These are phyloP conservation scores for Periconia sp. DNA, from an alignment of 2,329 filamentous ascomycete genomes.

Conservation along the genomic window DNA sequence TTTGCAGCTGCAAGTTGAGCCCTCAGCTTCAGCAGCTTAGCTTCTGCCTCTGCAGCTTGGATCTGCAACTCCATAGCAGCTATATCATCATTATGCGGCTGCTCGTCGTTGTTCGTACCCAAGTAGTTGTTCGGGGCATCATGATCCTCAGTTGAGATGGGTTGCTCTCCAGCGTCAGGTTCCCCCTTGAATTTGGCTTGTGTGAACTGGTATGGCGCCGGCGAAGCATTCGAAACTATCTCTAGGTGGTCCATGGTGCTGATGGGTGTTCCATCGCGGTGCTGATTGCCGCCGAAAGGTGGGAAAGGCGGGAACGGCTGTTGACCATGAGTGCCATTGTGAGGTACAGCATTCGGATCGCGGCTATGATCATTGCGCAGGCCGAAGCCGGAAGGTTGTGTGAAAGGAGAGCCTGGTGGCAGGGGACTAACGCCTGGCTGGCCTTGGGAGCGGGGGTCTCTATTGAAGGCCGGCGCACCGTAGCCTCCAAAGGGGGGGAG, in stretches of 20 bases:
- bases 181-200: constrained; percentile 24
- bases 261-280: background rate
- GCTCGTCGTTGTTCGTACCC: background rate
- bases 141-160: constrained; percentile 5
- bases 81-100: background rate
- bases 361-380: too few relatives aligned
- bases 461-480: constrained; percentile 4
- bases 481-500: constrained; percentile 10
- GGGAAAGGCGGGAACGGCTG: constrained; percentile 8
- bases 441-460: constrained; percentile 6
- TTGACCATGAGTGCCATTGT: constrained; percentile 4
- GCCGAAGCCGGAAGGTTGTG: background rate
- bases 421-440: too few relatives aligned
- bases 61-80: background rate
- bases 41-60: constrained; percentile 1
- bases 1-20: too few relatives aligned
- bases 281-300: constrained; percentile 3
- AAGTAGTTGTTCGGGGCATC: constrained; percentile 7
- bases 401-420: too few relatives aligned
- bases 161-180: constrained; percentile 10
- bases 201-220: background rate
- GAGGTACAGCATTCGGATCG: background rate
- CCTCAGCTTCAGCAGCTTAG: background rate
- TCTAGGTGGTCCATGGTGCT: background rate
- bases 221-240: too few relatives aligned